Percentiles rank a stretch among this genome's conserved stretches.
Conservation (phyloP, 2,329 filamentous ascomycete genomes). For the Nothopassalora personata region DNA sequence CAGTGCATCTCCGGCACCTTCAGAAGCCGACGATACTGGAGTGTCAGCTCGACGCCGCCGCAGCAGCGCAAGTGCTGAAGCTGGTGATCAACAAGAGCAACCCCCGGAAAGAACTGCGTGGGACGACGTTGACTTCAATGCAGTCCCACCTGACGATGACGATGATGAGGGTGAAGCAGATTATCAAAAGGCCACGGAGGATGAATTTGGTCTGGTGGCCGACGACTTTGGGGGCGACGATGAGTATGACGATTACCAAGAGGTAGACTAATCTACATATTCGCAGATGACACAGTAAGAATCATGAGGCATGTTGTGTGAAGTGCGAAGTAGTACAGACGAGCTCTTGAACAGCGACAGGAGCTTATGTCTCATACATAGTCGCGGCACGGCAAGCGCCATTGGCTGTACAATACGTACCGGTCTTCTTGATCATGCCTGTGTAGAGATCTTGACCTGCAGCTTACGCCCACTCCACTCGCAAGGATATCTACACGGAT, state of each 20-base stretch:
- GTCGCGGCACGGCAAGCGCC: too few species aligned
- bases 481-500: too few species aligned
- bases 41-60: background rate
- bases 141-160: conserved; percentile 33
- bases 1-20: conserved; percentile 1
- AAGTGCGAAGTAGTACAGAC: background rate
- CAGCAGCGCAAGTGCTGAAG: background rate
- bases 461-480: too few species aligned
- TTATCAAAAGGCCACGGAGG: conserved; percentile 24
- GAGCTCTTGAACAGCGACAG: background rate
- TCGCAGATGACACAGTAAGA: background rate
- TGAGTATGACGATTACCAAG: background rate
- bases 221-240: background rate
- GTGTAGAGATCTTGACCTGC: too few species aligned
- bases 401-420: too few species aligned
- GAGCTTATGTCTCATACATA: background rate
- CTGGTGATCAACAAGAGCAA: conserved; percentile 52
- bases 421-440: too few species aligned
- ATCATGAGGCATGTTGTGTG: background rate
- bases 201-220: background rate
- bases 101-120: conserved; percentile 37
- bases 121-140: background rate
- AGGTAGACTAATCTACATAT: background rate
- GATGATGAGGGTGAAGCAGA: conserved; percentile 40
- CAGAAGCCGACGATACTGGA: background rate